phyloP scores from a whole-genome alignment of 306 rosid species.

The Prunus davidiana region DNA sequence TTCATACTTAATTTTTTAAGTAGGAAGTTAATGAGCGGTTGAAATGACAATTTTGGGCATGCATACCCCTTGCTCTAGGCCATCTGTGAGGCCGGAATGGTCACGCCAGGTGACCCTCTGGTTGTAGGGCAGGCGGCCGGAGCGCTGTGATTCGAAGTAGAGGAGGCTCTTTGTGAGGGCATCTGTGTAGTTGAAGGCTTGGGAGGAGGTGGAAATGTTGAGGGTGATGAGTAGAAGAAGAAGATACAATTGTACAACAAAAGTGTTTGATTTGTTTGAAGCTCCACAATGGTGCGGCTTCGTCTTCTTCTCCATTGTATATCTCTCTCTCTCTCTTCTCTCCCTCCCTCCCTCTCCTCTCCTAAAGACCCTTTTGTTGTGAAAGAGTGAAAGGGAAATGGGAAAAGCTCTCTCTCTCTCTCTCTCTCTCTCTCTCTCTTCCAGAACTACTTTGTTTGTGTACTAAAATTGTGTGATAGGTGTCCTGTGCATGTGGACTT shows the following conservation, averaged over 20 bases:
- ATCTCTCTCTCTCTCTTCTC: background rate
- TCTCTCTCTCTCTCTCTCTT: background rate
- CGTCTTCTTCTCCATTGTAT: constrained; percentile 30
- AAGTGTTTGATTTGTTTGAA: constrained; percentile 12
- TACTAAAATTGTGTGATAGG: background rate
- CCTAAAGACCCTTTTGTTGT: constrained; percentile 24
- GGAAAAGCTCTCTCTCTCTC: constrained; percentile 4
- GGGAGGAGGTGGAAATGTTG: constrained; percentile 19
- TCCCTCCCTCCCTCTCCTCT: constrained; percentile 42
- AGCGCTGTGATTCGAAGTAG: constrained; percentile 93
- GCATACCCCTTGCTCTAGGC: constrained; percentile 83
- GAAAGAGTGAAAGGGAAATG: constrained; percentile 50
- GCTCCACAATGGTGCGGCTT: constrained; percentile 15
- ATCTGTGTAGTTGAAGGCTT: constrained; percentile 61
- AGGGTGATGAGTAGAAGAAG: constrained; percentile 20
- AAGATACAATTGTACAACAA: constrained; percentile 28
- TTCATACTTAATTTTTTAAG: no score
- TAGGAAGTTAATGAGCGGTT: no score
- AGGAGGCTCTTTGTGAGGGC: constrained; percentile 88
- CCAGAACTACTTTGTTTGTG: background rate
- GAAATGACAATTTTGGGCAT: background rate
- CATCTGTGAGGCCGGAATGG: constrained; percentile 98
- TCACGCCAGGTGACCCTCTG: constrained; percentile 92
- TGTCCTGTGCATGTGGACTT: constrained; percentile 16
- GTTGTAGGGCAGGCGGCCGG: constrained; percentile 87